A percentile compares a stretch with the other conserved stretches of the same genome.
These are phyloP conservation scores for Diversispora epigaea DNA, from an alignment of 192 early-diverging fungal genomes.

Conservation along the genomic window DNA sequence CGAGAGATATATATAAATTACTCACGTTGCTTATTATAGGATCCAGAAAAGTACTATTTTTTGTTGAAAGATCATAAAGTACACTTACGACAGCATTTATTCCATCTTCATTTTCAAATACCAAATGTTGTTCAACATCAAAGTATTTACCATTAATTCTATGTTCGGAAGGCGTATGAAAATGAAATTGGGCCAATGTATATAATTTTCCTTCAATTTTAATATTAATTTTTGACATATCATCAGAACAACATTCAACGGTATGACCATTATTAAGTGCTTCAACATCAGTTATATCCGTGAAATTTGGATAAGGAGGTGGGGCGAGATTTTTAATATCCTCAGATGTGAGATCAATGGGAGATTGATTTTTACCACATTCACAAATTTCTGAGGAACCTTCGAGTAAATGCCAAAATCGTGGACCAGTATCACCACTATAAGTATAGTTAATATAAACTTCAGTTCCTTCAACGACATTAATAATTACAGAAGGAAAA, in stretches of 20 bases:
- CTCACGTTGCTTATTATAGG: background rate
- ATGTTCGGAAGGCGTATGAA: slow-evolving; percentile 66
- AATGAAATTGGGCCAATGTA: slow-evolving; percentile 55
- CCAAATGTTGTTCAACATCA: slow-evolving; percentile 55
- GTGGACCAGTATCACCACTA: background rate
- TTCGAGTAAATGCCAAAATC: background rate
- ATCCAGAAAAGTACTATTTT: slow-evolving; percentile 38
- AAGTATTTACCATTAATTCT: slow-evolving; percentile 37
- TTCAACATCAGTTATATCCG: slow-evolving; percentile 29
- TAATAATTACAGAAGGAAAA: no score
- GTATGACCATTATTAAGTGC: slow-evolving; percentile 46
- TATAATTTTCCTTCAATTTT: slow-evolving; percentile 39
- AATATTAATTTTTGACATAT: slow-evolving; percentile 5
- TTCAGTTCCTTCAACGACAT: no score
- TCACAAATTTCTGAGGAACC: slow-evolving; percentile 14
- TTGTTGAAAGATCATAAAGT: slow-evolving; percentile 44
- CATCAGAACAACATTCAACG: slow-evolving; percentile 37
- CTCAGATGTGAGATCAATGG: slow-evolving; percentile 45
- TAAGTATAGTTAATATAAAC: background rate
- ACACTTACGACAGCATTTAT: slow-evolving; percentile 51
- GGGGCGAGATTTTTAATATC: slow-evolving; percentile 1
- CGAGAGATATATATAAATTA: no score
- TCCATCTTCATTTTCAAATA: slow-evolving; percentile 44
- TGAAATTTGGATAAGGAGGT: slow-evolving; percentile 15
- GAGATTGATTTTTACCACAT: slow-evolving; percentile 49